phyloP scores from a whole-genome alignment of 1,139 yeast genomes.

The Diutina pseudorugosa region DNA sequence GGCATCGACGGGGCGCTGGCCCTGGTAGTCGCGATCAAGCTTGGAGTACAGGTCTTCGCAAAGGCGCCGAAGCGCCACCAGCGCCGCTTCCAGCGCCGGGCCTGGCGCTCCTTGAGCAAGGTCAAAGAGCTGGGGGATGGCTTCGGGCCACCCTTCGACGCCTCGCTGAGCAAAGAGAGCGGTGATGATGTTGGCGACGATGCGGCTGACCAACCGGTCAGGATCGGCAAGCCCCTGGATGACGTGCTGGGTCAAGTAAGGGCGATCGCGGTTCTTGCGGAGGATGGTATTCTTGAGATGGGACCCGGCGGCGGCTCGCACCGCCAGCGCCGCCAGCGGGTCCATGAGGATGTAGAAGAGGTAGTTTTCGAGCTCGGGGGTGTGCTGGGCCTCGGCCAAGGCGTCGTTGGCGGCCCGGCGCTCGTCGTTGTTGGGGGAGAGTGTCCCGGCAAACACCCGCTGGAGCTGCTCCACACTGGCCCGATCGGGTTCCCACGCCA shows the following conservation, averaged over 20 bases:
- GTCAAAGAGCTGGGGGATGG: constrained; percentile 54
- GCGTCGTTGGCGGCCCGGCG: constrained; percentile 58
- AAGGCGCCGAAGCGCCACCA: constrained; percentile 72
- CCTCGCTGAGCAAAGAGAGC: constrained; percentile 69
- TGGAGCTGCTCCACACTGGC: constrained; percentile 51
- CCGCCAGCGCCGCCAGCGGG: constrained; percentile 38
- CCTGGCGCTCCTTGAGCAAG: constrained; percentile 26
- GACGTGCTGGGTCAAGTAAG: constrained; percentile 49
- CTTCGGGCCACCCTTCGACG: constrained; percentile 60
- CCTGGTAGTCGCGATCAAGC: constrained; percentile 51
- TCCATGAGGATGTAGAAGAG: constrained; percentile 55
- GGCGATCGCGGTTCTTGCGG: constrained; percentile 25
- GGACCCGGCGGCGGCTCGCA: constrained; percentile 84
- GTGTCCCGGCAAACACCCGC: constrained; percentile 51
- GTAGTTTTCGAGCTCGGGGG: constrained; percentile 73
- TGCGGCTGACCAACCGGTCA: constrained; percentile 59
- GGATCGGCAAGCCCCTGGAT: constrained; percentile 55
- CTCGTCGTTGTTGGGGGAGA: constrained; percentile 42
- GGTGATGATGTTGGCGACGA: constrained; percentile 85
- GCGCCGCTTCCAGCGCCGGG: constrained; percentile 45
- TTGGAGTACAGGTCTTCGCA: constrained; percentile 68
- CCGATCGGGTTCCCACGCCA: constrained; percentile 49
- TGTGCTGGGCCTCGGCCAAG: constrained; percentile 50
- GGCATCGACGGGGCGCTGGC: constrained; percentile 55
- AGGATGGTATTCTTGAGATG: constrained; percentile 65